A percentile compares a stretch with the other conserved stretches of the same genome.
These are phyloP conservation scores for Podospora anserina DNA, from an alignment of 495 filamentous ascomycete genomes.

Conservation along the genomic window DNA sequence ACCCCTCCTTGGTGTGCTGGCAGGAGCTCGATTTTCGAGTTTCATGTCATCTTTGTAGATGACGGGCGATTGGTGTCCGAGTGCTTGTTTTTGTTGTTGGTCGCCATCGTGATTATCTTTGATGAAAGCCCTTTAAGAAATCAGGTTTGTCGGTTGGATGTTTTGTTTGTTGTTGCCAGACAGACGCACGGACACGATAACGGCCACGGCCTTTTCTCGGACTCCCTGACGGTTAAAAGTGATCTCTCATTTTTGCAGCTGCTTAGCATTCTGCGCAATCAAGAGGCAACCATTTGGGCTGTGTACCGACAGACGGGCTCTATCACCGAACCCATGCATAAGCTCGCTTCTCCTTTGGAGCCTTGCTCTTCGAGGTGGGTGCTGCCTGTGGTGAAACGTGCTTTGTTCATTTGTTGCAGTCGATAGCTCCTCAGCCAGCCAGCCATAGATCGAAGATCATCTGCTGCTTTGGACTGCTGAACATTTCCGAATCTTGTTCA, in stretches of 20 bases:
- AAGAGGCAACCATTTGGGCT: not conserved
- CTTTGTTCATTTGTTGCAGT: not conserved
- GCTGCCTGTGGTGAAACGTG: conserved; percentile 4
- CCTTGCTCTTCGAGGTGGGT: not conserved
- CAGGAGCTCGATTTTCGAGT: conserved; percentile 20
- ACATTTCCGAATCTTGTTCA: not conserved
- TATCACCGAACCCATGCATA: conserved; percentile 14
- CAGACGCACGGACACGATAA: not conserved
- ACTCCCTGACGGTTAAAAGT: conserved; percentile 26
- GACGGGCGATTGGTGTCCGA: conserved; percentile 23
- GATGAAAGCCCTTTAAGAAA: conserved; percentile 1
- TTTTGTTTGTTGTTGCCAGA: not conserved
- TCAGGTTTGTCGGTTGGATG: not conserved
- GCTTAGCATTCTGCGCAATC: not conserved
- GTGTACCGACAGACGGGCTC: not conserved
- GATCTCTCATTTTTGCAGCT: too few relatives aligned
- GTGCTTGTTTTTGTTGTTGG: not conserved
- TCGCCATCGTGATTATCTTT: not conserved
- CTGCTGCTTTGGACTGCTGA: not conserved
- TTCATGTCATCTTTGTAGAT: conserved; percentile 19
- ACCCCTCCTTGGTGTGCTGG: conserved; percentile 37
- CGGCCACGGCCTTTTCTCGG: conserved; percentile 9
- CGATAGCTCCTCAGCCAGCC: conserved; percentile 1
- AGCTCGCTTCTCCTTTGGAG: not conserved
- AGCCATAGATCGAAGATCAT: conserved; percentile 6